Evolutionary conservation across 495 filamentous ascomycete genomes (phyloP), one percentile per base, ranked within the genome.

Genomic region (Copromyces sp.): DNA sequence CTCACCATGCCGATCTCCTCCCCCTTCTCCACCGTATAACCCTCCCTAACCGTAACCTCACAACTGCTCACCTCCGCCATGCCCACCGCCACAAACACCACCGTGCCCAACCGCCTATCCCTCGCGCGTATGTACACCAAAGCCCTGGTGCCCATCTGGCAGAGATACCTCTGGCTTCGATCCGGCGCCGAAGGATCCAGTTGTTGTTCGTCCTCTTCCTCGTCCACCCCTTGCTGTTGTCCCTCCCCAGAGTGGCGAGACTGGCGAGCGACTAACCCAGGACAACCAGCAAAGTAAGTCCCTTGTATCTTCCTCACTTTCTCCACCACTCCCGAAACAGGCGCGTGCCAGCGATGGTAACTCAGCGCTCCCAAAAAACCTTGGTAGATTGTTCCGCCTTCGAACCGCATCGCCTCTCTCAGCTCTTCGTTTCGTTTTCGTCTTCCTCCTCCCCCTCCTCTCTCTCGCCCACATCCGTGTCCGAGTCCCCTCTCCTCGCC

Each of bases 261-360:
- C 24, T 24, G 24, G 24, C 24, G 24, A 24, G 24, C 24, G 24
- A 24, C 0, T 5, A 61, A 35, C 12, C 53, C 53, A 35, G 53
- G 53, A 61, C 53, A 61, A 0, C 29, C 53, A 35, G 53, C 53
- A 61, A 61, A 80, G 71, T 80, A 81, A 14, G 78, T 75, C 14
- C 80, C 80, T 9, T 75, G 79, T 5, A 85, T 82, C 24, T 79
- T 77, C 24, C 74, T 78, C 65, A 80, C 77, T 16, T 69, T 61
- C 68, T 73, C 76, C 32, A 86, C 79, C 17, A 42, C 78, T 1
- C 83, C 84, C 0, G 75, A 73, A 7, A 86, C 80, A 2, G 85
- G 85, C 4, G 80, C 79, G 74, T 86, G 85, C 78, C 82, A 84
- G 39, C 85, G 82, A 71, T 86, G 85, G 68, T 87, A 86, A 74